Evolutionary conservation across 768 basidiomycete genomes (phyloP).

Genomic region (Leccinum rimulosum): DNA sequence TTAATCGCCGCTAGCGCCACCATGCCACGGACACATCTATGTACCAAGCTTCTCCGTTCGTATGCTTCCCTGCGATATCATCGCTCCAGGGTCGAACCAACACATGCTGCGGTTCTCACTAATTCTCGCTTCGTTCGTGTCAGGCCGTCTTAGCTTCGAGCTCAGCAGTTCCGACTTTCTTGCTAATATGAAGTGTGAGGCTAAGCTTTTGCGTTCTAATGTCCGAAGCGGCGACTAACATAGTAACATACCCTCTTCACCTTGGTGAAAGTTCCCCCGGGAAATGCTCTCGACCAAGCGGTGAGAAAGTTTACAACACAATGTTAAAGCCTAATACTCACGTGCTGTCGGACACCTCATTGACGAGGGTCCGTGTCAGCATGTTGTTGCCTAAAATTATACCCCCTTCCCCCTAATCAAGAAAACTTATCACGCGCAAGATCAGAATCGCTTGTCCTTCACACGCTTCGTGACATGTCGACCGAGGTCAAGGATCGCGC

Average conservation of each 20-base stretch:
- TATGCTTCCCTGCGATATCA: constrained; percentile 27
- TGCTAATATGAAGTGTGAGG: neutral
- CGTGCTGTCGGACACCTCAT: neutral
- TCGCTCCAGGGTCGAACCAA: constrained; percentile 20
- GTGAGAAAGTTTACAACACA: constrained; percentile 16
- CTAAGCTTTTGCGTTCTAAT: neutral
- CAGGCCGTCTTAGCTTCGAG: constrained; percentile 9
- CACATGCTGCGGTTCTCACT: constrained; percentile 10
- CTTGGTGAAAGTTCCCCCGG: neutral
- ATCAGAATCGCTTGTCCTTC: constrained; percentile 1
- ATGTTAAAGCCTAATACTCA: constrained; percentile 18
- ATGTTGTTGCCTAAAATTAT: constrained; percentile 1
- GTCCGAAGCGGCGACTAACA: neutral
- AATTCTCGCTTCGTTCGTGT: constrained; percentile 18
- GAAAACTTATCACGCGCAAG: neutral
- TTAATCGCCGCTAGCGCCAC: constrained; percentile 34
- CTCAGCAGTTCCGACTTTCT: constrained; percentile 2
- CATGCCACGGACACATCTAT: constrained; percentile 19
- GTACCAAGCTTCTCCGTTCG: constrained; percentile 21
- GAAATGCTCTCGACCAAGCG: constrained; percentile 12
- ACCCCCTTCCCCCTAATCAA: neutral
- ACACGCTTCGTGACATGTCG: constrained; percentile 3
- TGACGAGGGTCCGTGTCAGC: neutral
- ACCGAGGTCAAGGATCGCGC: neutral
- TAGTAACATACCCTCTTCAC: neutral